phyloP scores from a whole-genome alignment of 2,329 filamentous ascomycete genomes.

The Chrysoporthe cubensis region DNA sequence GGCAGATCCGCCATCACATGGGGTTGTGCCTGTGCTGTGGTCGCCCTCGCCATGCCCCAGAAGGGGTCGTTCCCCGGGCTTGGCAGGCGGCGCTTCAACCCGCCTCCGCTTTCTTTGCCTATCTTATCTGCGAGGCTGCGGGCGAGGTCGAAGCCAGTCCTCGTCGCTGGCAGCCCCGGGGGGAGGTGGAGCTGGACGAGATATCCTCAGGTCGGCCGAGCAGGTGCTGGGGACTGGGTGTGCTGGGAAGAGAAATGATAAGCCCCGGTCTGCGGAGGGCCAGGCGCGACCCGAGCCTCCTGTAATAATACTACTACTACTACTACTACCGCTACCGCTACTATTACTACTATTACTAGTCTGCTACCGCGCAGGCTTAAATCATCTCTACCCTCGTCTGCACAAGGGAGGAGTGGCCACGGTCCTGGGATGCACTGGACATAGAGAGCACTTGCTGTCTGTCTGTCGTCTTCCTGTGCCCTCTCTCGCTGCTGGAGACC shows the following conservation, averaged over 20 bases:
- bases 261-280: no score
- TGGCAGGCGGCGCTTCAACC: background rate
- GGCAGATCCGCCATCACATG: no score
- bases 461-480: background rate
- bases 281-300: no score
- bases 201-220: background rate
- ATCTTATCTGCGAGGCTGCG: background rate
- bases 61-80: background rate
- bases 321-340: no score
- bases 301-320: no score
- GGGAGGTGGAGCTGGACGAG: background rate
- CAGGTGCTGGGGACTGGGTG: background rate
- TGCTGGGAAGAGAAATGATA: background rate
- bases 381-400: background rate
- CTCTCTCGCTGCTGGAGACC: no score
- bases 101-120: slow-evolving; percentile 5
- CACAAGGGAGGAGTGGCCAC: background rate
- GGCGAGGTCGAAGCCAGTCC: background rate
- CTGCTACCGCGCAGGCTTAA: background rate
- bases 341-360: no score
- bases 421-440: background rate
- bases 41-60: background rate
- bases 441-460: background rate
- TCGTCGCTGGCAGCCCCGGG: background rate
- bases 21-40: no score